Conservation (phyloP, 2,329 filamentous ascomycete species). For the Fusarium sp. region DNA sequence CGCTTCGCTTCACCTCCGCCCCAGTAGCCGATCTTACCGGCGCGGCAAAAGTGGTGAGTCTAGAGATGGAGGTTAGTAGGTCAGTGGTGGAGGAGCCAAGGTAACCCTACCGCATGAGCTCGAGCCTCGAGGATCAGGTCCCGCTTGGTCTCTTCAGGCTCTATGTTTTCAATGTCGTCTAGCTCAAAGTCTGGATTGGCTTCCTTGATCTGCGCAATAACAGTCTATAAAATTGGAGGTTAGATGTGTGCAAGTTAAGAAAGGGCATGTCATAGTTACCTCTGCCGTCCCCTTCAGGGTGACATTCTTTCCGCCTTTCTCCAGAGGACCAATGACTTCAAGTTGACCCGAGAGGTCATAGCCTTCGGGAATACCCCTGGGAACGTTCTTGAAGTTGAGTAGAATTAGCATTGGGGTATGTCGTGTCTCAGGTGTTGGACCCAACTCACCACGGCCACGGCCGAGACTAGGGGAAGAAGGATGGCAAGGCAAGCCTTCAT, state of each 20-base stretch:
- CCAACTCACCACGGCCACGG: neutral
- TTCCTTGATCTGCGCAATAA: neutral
- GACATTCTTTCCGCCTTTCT: neutral
- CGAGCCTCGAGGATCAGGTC: neutral
- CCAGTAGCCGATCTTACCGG: neutral
- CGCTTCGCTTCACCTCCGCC: neutral
- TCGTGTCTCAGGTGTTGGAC: neutral
- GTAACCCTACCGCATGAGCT: neutral
- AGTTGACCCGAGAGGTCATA: neutral
- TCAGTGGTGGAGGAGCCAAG: neutral
- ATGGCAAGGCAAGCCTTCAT: constrained; percentile 3
- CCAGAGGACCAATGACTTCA: neutral
- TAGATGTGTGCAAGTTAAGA: neutral
- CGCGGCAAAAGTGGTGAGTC: constrained; percentile 2
- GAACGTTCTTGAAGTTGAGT: neutral
- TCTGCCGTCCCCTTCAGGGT: constrained; percentile 2
- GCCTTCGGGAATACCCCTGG: neutral
- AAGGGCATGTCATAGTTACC: neutral
- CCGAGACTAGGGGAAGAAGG: neutral
- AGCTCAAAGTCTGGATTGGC: neutral
- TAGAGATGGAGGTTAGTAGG: neutral
- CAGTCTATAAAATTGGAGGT: neutral
- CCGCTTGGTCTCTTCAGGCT: neutral
- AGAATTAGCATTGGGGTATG: neutral
- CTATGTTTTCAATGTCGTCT: neutral